phyloP scores from a whole-genome alignment of 371 early-diverging fungal genomes.

The Rhizopus microsporus region DNA sequence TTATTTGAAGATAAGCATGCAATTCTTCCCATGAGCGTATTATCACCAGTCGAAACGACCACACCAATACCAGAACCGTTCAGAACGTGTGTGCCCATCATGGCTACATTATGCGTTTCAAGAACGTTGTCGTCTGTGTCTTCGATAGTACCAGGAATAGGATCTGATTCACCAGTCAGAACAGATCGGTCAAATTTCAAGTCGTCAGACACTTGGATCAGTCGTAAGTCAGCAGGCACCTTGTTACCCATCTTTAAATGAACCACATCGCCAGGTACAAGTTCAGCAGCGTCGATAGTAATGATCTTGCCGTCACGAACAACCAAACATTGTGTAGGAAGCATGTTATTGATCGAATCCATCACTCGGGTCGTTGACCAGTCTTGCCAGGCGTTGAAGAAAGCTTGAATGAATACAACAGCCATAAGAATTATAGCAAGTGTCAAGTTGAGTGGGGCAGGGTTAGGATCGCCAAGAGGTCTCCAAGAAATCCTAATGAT shows the following conservation, averaged over 20 bases:
- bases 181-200: constrained; percentile 69
- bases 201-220: constrained; percentile 58
- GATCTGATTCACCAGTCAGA: constrained; percentile 71
- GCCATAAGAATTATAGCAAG: constrained; percentile 48
- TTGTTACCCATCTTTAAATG: constrained; percentile 63
- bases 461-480: constrained; percentile 44
- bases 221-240: constrained; percentile 71
- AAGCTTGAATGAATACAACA: constrained; percentile 64
- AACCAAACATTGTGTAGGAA: constrained; percentile 62
- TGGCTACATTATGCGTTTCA: constrained; percentile 69
- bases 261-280: constrained; percentile 64
- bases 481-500: constrained; percentile 32
- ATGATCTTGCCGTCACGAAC: constrained; percentile 57
- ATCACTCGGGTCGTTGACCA: constrained; percentile 71
- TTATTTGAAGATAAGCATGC: constrained; percentile 54
- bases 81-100: constrained; percentile 66
- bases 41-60: constrained; percentile 58
- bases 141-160: constrained; percentile 54
- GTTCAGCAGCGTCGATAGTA: constrained; percentile 45
- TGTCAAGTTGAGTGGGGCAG: constrained; percentile 36
- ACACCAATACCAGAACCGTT: constrained; percentile 66
- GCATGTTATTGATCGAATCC: constrained; percentile 73
- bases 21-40: constrained; percentile 76
- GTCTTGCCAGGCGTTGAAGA: constrained; percentile 76
- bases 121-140: constrained; percentile 60